These are phyloP conservation scores for Parmelia sp. DNA, from an alignment of 495 filamentous ascomycete species.

Conservation along the genomic window DNA sequence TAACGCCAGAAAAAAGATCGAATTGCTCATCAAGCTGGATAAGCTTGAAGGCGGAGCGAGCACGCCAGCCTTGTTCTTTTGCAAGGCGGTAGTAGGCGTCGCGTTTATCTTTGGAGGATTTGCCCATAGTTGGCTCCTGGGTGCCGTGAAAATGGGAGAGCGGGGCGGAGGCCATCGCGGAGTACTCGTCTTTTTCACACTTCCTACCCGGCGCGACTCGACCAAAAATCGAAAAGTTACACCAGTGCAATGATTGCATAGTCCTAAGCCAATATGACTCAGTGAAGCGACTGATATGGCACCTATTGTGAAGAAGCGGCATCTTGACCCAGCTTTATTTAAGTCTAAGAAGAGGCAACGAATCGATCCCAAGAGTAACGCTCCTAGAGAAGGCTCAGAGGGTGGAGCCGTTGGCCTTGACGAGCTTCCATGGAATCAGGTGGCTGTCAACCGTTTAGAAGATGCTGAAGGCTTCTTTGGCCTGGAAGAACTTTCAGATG, in stretches of 20 bases:
- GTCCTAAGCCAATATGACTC: not conserved
- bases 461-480: conserved; percentile 95
- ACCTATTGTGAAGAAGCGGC: conserved; percentile 41
- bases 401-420: conserved; percentile 43
- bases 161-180: not conserved
- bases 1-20: conserved; percentile 79
- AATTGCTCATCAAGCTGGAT: conserved; percentile 96
- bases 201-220: conserved; percentile 9
- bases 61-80: conserved; percentile 98
- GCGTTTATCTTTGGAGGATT: conserved; percentile 97
- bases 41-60: conserved; percentile 92
- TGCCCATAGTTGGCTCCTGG: conserved; percentile 76
- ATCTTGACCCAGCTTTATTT: conserved; percentile 25
- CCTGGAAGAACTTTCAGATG: conserved; percentile 84
- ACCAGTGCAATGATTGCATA: not conserved
- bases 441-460: conserved; percentile 68
- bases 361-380: conserved; percentile 21
- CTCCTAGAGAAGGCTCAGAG: conserved; percentile 13
- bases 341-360: conserved; percentile 48
- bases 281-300: conserved; percentile 5
- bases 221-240: not conserved
- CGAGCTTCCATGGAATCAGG: conserved; percentile 72
- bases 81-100: conserved; percentile 96
- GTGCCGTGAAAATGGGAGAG: not conserved
- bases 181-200: not conserved